A percentile compares a stretch with the other conserved stretches of the same genome.
phyloP scores from a whole-genome alignment of 768 basidiomycete genomes.

The Clathrus columnatus region DNA sequence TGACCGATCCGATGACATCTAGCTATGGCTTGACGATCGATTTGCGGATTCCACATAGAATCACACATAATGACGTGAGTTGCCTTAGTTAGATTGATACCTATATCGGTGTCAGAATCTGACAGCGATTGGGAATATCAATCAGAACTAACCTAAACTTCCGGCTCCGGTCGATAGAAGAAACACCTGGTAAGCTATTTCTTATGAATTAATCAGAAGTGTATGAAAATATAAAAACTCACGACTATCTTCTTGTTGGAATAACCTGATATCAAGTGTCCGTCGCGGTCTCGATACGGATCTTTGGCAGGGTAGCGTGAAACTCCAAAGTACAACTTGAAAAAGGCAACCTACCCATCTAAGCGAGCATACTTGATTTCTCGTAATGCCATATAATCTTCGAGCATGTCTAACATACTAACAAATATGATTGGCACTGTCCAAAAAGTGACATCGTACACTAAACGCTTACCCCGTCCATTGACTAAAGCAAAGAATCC shows the following conservation, averaged over 20 bases:
- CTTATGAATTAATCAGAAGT: background rate
- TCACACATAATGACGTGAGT: constrained; percentile 19
- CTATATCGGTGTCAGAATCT: background rate
- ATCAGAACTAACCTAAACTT: constrained; percentile 42
- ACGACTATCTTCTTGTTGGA: constrained; percentile 53
- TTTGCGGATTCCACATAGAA: constrained; percentile 31
- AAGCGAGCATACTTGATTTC: constrained; percentile 50
- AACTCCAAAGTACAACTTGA: background rate
- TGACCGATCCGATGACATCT: constrained; percentile 51
- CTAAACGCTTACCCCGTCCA: constrained; percentile 37
- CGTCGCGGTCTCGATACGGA: constrained; percentile 35
- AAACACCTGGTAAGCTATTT: constrained; percentile 53
- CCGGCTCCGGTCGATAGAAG: constrained; percentile 66
- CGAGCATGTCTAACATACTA: constrained; percentile 61
- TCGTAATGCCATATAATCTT: constrained; percentile 59
- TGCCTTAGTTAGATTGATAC: constrained; percentile 14
- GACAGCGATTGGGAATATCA: background rate
- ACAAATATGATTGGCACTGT: constrained; percentile 8
- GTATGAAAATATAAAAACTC: constrained; percentile 15
- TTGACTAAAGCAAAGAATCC: constrained; percentile 48
- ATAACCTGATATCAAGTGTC: constrained; percentile 48
- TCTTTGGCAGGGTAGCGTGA: constrained; percentile 23
- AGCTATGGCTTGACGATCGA: constrained; percentile 26
- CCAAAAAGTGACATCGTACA: background rate
- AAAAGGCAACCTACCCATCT: constrained; percentile 35